Conservation (phyloP, 2,329 filamentous ascomycete species). For the Aphanocladium album region DNA sequence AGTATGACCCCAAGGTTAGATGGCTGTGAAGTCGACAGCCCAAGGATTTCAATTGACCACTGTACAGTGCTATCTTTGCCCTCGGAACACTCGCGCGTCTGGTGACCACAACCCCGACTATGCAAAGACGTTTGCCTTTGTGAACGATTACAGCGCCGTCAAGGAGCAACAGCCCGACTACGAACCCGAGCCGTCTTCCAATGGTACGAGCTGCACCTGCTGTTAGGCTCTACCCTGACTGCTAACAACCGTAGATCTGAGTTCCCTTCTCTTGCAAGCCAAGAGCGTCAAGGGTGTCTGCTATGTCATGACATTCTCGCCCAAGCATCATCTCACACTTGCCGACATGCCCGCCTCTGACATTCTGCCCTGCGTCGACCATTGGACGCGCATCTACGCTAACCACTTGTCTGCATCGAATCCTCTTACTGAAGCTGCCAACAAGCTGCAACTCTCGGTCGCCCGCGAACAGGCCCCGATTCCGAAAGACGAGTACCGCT, state of each 20-base stretch:
- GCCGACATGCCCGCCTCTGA: constrained; percentile 76
- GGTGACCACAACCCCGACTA: constrained; percentile 86
- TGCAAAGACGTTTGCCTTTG: constrained; percentile 82
- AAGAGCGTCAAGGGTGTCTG: constrained; percentile 90
- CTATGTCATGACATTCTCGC: constrained; percentile 93
- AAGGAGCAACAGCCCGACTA: constrained; percentile 90
- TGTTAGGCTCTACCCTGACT: not conserved
- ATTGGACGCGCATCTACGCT: constrained; percentile 88
- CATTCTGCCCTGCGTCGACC: constrained; percentile 78
- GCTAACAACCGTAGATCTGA: constrained; percentile 52
- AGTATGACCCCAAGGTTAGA: constrained; percentile 69
- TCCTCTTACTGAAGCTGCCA: constrained; percentile 47
- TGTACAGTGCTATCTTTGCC: constrained; percentile 85
- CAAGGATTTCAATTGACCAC: constrained; percentile 11
- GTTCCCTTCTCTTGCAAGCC: constrained; percentile 72
- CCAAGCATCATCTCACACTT: constrained; percentile 83
- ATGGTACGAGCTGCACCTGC: constrained; percentile 25
- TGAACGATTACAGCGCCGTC: constrained; percentile 96
- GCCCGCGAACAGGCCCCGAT: constrained; percentile 29
- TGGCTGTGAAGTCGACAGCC: not conserved
- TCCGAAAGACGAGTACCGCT: constrained; percentile 75
- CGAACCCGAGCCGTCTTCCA: constrained; percentile 33
- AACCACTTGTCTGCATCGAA: constrained; percentile 70
- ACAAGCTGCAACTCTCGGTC: constrained; percentile 36
- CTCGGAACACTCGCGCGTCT: constrained; percentile 81